These are phyloP conservation scores for Pyrenochaeta sp. DNA, from an alignment of 2,329 filamentous ascomycete species.

Conservation along the genomic window DNA sequence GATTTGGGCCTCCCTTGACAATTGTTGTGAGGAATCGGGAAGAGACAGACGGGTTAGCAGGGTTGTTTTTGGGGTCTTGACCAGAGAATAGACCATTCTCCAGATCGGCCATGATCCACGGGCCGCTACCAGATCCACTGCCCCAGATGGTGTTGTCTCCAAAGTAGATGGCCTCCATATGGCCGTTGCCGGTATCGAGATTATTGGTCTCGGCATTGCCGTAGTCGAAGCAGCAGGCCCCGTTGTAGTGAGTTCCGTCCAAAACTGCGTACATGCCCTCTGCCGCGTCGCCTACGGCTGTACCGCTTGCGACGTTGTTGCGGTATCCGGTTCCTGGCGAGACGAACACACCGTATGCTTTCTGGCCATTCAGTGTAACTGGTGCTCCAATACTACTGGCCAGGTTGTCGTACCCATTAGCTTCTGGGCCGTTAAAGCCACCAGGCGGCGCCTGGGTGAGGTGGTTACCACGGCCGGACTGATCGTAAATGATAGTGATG, in stretches of 20 bases:
- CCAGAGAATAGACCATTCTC: constrained; percentile 74
- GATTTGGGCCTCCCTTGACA: constrained; percentile 64
- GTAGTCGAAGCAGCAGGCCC: constrained; percentile 61
- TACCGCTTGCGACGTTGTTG: constrained; percentile 63
- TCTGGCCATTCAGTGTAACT: constrained; percentile 67
- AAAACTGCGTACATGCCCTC: constrained; percentile 70
- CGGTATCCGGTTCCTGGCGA: constrained; percentile 70
- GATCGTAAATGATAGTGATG: constrained; percentile 72
- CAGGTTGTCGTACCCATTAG: constrained; percentile 67
- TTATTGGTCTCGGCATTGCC: constrained; percentile 54
- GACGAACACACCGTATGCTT: constrained; percentile 71
- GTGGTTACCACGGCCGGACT: constrained; percentile 69
- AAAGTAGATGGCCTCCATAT: constrained; percentile 76
- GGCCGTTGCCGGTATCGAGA: constrained; percentile 64
- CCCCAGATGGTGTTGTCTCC: constrained; percentile 66
- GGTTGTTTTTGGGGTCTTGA: constrained; percentile 55
- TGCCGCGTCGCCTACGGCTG: constrained; percentile 63
- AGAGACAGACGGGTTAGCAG: constrained; percentile 61
- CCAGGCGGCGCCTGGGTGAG: constrained; percentile 69
- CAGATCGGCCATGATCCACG: constrained; percentile 75
- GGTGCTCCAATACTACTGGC: constrained; percentile 68
- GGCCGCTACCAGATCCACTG: constrained; percentile 65
- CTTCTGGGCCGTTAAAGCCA: constrained; percentile 64
- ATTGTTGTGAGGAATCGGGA: constrained; percentile 66
- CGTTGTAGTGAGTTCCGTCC: constrained; percentile 68